Base-by-base conservation (phyloP, 1,139 yeast genomes). In the Scheffersomyces illinoinensis region DNA sequence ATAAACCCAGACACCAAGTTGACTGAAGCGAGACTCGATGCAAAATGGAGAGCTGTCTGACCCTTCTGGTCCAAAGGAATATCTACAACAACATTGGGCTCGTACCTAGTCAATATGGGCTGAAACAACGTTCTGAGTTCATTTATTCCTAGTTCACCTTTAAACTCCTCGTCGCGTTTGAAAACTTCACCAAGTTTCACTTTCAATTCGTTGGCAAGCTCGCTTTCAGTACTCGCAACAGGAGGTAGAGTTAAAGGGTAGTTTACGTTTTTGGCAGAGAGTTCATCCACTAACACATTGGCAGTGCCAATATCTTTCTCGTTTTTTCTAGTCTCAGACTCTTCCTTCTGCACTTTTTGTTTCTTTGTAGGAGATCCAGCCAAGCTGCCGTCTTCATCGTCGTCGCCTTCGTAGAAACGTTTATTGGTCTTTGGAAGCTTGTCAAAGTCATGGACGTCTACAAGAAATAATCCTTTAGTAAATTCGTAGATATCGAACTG, bases 371-470 rank as follows among this genome's bases (percentile, higher is more conserved):
- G 71, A 18, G 71, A 67, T 12, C 65, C 66, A 61, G 57, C 61
- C 59, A 54, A 26, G 8, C 64, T 61, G 17, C 64, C 64, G 19
- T 59, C 64, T 19, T 59, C 57, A 23, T 57, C 56, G 19, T 60
- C 58, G 17, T 64, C 67, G 21, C 61, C 63, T 14, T 62, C 66
- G 20, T 56, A 62, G 7, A 60, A 54, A 54, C 72, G 58, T 51
- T 70, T 71, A 39, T 59, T 61, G 17, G 64, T 60, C 58, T 68
- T 71, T 6, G 83, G 81, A 51, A 81, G 73, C 59, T 67, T 70
- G 56, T 80, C 83, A 62, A 69, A 81, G 59, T 79, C 83, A 62
- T 81, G 85, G 47, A 81, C 84, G 62, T 81, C 84, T 8, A 81
- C 73, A 59, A 81, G 71, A 59, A 80, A 79, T 56, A 81, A 67